phyloP scores from a whole-genome alignment of 371 early-diverging fungal genomes.

The Vairimorpha apis region DNA sequence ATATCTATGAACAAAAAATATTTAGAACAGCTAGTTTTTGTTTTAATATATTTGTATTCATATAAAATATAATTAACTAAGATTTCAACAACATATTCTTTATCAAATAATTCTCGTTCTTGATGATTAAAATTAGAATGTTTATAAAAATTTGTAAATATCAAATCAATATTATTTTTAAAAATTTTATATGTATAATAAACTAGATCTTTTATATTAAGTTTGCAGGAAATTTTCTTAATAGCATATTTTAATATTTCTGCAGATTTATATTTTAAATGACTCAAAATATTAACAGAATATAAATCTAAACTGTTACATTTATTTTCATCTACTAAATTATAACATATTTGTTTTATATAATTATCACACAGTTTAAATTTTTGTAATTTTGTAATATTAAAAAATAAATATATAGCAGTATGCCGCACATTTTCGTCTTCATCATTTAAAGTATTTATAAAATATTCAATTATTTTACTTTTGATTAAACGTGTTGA shows the following conservation, averaged over 20 bases:
- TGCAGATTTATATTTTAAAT: background rate
- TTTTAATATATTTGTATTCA: background rate
- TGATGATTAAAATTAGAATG: background rate
- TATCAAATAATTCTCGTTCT: constrained; percentile 10
- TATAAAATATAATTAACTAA: background rate
- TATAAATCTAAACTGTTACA: background rate
- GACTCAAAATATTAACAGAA: background rate
- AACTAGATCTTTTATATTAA: background rate
- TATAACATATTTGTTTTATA: constrained; percentile 14
- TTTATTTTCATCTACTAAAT: background rate
- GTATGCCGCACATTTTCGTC: constrained; percentile 7
- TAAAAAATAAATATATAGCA: background rate
- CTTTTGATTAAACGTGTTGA: constrained; percentile 17
- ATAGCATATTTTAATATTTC: background rate
- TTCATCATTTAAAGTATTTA: constrained; percentile 39
- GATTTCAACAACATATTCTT: background rate
- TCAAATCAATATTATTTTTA: background rate
- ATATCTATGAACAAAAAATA: background rate
- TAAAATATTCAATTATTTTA: constrained; percentile 27
- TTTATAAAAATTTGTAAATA: background rate
- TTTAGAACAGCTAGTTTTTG: background rate
- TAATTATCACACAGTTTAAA: background rate
- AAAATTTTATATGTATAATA: background rate
- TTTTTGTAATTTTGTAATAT: background rate
- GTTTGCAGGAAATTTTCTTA: background rate